Evolutionary conservation across 1,284 basidiomycete genomes (phyloP).

Genomic region (Leccinum pallidistipes): DNA sequence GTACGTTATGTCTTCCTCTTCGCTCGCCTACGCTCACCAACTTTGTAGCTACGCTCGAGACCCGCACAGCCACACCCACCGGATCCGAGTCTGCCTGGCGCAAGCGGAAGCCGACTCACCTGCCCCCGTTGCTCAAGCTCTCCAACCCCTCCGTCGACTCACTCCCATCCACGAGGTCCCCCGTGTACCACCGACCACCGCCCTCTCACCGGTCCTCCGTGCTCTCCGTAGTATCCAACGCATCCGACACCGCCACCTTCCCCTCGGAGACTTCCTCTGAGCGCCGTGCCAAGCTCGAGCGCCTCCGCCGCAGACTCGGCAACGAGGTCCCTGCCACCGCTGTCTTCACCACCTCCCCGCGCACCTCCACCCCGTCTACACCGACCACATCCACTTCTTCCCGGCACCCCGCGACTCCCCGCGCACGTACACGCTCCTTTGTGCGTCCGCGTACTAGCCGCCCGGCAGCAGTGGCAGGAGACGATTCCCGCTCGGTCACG

Average conservation of each 20-base stretch:
- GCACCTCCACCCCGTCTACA: constrained; percentile 7
- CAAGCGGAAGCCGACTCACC: constrained; percentile 31
- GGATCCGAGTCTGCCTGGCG: constrained; percentile 19
- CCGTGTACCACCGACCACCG: constrained; percentile 6
- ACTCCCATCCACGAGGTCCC: background rate
- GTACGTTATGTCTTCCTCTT: constrained; percentile 3
- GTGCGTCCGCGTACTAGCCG: background rate
- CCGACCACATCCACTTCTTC: background rate
- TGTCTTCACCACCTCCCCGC: constrained; percentile 42
- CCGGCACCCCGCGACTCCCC: background rate
- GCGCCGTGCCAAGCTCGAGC: constrained; percentile 58
- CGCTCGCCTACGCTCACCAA: background rate
- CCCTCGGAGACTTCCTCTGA: constrained; percentile 28
- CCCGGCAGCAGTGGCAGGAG: constrained; percentile 4
- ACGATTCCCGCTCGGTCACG: constrained; percentile 27
- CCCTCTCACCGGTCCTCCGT: constrained; percentile 8
- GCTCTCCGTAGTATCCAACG: constrained; percentile 25
- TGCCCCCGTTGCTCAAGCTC: constrained; percentile 26
- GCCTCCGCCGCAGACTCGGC: constrained; percentile 56
- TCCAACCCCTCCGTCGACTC: background rate
- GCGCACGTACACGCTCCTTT: constrained; percentile 8
- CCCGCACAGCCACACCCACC: background rate
- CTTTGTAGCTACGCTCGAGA: background rate
- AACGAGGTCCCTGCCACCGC: constrained; percentile 57
- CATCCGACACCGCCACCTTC: constrained; percentile 2